Percentiles rank a stretch among this genome's conserved stretches.
phyloP scores from a whole-genome alignment of 495 filamentous ascomycete species.

The Penicillium maclennaniae region DNA sequence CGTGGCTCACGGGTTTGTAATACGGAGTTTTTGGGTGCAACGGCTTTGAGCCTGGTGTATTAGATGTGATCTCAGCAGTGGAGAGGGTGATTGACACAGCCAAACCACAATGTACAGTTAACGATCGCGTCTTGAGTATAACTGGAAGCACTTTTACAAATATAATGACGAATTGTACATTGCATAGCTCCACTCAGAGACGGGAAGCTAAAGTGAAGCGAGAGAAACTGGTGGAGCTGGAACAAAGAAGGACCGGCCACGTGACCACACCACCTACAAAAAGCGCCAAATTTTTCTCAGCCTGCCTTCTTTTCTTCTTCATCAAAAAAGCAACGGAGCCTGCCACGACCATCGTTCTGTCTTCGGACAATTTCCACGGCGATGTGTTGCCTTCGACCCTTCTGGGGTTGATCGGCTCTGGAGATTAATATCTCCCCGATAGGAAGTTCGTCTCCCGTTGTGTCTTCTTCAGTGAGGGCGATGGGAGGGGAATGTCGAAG shows the following conservation, averaged over 20 bases:
- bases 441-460: constrained; percentile 63
- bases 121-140: neutral
- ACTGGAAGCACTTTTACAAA: neutral
- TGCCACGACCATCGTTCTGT: constrained; percentile 63
- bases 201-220: neutral
- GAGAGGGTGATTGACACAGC: neutral
- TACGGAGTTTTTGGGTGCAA: neutral
- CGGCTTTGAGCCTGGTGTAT: neutral
- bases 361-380: constrained; percentile 42
- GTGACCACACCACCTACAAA: constrained; percentile 31
- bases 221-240: neutral
- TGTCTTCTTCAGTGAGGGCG: constrained; percentile 63
- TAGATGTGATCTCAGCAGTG: neutral
- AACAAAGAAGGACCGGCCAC: constrained; percentile 27
- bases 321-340: constrained; percentile 62
- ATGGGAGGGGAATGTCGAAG: constrained; percentile 64
- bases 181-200: neutral
- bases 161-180: neutral
- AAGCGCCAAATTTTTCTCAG: constrained; percentile 17
- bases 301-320: constrained; percentile 42
- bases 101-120: neutral
- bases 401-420: constrained; percentile 49
- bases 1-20: neutral
- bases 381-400: constrained; percentile 59
- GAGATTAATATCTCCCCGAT: constrained; percentile 56